Evolutionary conservation across 2,329 filamentous ascomycete species (phyloP).

Genomic region (Aureobasidium sp.): DNA sequence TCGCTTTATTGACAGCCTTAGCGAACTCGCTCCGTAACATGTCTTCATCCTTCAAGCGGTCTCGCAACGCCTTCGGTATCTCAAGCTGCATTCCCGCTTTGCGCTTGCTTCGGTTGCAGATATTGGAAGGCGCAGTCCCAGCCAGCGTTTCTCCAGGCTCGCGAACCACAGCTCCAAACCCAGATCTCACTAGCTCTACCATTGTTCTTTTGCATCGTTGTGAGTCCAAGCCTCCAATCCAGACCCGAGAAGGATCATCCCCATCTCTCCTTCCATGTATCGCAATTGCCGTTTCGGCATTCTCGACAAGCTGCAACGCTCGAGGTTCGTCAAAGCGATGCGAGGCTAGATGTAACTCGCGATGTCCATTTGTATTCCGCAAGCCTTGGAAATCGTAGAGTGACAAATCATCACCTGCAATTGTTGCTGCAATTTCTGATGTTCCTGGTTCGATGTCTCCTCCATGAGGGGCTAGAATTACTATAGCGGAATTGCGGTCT

Average conservation of each 20-base stretch:
- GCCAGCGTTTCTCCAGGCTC: neutral
- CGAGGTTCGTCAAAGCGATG: neutral
- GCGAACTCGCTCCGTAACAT: neutral
- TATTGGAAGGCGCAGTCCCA: neutral
- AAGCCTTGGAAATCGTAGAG: constrained; percentile 1
- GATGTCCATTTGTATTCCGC: neutral
- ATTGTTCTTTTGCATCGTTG: neutral
- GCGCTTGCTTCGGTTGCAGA: neutral
- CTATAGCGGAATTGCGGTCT: neutral
- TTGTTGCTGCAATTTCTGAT: neutral
- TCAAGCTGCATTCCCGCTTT: neutral
- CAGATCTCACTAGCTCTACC: neutral
- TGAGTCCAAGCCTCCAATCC: neutral
- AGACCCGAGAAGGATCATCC: neutral
- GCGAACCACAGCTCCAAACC: neutral
- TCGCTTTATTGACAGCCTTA: neutral
- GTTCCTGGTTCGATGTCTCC: neutral
- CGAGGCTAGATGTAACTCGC: neutral
- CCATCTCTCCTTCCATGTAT: neutral
- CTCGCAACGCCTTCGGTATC: neutral
- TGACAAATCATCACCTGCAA: neutral
- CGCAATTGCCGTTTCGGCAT: neutral
- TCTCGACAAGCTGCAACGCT: neutral
- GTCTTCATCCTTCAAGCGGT: neutral
- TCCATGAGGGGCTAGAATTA: neutral